Conservation (phyloP, 2,329 filamentous ascomycete species). For the Ophiocordyceps camponoti-leonardi region DNA sequence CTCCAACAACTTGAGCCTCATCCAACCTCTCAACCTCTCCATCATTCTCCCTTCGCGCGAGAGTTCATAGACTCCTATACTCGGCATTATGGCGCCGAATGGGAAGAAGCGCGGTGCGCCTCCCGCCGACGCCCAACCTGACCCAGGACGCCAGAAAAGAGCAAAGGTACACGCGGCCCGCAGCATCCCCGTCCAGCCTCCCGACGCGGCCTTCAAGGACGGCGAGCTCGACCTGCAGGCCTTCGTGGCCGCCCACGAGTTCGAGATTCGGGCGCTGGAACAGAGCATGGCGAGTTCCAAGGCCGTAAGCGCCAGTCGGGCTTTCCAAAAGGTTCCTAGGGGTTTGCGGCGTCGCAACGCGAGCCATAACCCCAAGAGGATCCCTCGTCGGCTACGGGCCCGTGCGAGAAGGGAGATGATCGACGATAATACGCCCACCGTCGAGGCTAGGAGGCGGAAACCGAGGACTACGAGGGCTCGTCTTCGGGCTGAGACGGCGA, state of each 20-base stretch:
- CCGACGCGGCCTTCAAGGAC: slow-evolving; percentile 37
- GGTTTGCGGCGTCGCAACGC: slow-evolving; percentile 74
- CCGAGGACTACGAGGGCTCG: slow-evolving; percentile 38
- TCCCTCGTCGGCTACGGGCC: slow-evolving; percentile 59
- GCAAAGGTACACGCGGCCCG: slow-evolving; percentile 28
- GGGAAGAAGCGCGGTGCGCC: slow-evolving; percentile 1
- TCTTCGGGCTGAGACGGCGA: slow-evolving; percentile 60
- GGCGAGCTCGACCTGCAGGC: slow-evolving; percentile 74
- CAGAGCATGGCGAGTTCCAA: slow-evolving; percentile 65
- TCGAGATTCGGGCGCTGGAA: slow-evolving; percentile 75
- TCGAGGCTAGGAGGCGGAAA: slow-evolving; percentile 46
- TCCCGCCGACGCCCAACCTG: slow-evolving; percentile 8
- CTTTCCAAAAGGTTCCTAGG: slow-evolving; percentile 82
- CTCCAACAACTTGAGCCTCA: neutral
- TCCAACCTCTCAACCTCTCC: neutral
- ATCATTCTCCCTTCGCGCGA: no score
- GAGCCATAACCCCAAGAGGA: slow-evolving; percentile 83
- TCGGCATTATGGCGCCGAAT: neutral
- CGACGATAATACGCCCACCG: slow-evolving; percentile 79
- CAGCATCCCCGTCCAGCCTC: slow-evolving; percentile 30
- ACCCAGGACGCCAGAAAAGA: slow-evolving; percentile 21
- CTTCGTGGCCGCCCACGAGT: slow-evolving; percentile 74
- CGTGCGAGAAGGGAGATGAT: slow-evolving; percentile 60
- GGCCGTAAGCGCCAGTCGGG: slow-evolving; percentile 42
- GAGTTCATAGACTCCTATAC: no score